Percentiles rank a stretch among this genome's conserved stretches.
phyloP scores from a whole-genome alignment of 1,284 basidiomycete species.

The Trametes versicolor region DNA sequence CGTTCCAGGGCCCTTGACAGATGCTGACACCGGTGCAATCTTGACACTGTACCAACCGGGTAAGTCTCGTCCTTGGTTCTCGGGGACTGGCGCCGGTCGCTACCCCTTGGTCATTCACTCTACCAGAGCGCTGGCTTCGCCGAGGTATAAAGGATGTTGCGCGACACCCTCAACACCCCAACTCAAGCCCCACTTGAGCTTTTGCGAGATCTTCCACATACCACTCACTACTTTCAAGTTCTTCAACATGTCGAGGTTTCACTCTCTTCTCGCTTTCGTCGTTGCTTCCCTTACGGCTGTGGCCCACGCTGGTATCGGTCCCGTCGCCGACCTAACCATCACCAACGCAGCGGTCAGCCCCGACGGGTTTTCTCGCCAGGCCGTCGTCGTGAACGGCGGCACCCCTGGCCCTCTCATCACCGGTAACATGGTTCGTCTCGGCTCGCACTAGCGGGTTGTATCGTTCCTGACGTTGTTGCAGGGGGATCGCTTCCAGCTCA shows the following conservation, averaged over 20 bases:
- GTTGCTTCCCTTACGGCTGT: constrained; percentile 23
- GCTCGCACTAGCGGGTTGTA: too few relatives aligned
- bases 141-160: constrained; percentile 25
- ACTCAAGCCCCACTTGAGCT: constrained; percentile 25
- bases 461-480: constrained; percentile 16
- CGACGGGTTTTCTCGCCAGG: constrained; percentile 37
- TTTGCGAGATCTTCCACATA: neutral
- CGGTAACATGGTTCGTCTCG: constrained; percentile 33
- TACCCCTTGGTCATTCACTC: neutral
- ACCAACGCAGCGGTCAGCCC: constrained; percentile 35
- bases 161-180: constrained; percentile 1
- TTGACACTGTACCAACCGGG: constrained; percentile 12
- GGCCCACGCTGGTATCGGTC: constrained; percentile 31
- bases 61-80: constrained; percentile 9
- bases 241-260: constrained; percentile 26
- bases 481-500: constrained; percentile 44
- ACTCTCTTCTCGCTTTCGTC: constrained; percentile 27
- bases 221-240: neutral
- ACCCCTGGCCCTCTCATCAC: constrained; percentile 41
- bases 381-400: constrained; percentile 37
- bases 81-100: neutral
- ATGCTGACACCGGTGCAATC: constrained; percentile 14
- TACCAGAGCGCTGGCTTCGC: constrained; percentile 6
- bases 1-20: constrained; percentile 28
- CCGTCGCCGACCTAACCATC: constrained; percentile 36